phyloP scores from a whole-genome alignment of 306 rosid species.

The Adenanthera pavonina region DNA sequence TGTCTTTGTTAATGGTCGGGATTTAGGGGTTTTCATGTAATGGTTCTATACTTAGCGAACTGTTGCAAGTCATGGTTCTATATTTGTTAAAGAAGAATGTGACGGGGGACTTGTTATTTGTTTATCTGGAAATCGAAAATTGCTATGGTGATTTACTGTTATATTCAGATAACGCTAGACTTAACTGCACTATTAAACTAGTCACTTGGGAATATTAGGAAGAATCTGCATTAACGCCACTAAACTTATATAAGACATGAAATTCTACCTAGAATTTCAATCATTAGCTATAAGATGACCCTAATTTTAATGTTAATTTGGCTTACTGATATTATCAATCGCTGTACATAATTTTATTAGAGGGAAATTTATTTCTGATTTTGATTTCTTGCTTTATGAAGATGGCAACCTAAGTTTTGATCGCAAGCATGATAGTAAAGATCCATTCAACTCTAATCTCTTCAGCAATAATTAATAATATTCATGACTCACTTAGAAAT shows the following conservation, averaged over 20 bases:
- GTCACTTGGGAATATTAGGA: neutral
- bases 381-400: too few relatives aligned
- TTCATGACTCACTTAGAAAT: too few relatives aligned
- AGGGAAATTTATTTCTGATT: too few relatives aligned
- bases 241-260: neutral
- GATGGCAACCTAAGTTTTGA: too few relatives aligned
- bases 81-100: neutral
- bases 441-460: too few relatives aligned
- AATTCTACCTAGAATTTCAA: neutral
- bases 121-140: too few relatives aligned
- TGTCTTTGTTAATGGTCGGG: neutral
- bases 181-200: neutral
- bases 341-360: neutral
- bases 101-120: neutral
- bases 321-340: neutral
- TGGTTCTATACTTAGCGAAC: neutral
- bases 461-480: too few relatives aligned
- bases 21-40: neutral
- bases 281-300: neutral
- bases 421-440: too few relatives aligned
- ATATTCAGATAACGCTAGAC: too few relatives aligned
- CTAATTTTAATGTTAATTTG: too few relatives aligned
- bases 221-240: neutral
- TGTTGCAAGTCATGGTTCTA: neutral
- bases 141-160: neutral